phyloP scores from a whole-genome alignment of 352 stramenopile genomes.

The Phytophthora colocasiae region DNA sequence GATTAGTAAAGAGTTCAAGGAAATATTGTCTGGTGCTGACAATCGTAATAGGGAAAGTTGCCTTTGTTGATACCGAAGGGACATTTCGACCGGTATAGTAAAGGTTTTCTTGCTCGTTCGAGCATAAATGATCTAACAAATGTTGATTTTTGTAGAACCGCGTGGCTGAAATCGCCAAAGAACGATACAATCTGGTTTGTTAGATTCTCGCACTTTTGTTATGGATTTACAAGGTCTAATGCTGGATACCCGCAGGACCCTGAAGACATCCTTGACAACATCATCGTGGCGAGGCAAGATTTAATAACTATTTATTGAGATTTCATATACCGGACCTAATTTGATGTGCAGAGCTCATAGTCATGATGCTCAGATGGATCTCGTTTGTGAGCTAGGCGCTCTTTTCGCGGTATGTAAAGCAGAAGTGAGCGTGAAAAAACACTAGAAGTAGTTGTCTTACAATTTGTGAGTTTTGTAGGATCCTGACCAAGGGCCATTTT shows the following conservation, averaged over 20 bases:
- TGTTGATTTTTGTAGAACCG: slow-evolving; percentile 54
- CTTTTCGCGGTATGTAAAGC: slow-evolving; percentile 67
- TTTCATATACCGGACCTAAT: slow-evolving; percentile 1
- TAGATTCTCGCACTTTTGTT: background rate
- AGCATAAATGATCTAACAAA: slow-evolving; percentile 2
- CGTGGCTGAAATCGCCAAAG: slow-evolving; percentile 84
- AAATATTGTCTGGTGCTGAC: slow-evolving; percentile 4
- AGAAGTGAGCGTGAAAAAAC: background rate
- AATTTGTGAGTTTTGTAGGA: slow-evolving; percentile 42
- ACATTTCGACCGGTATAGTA: slow-evolving; percentile 88
- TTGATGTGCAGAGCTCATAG: slow-evolving; percentile 74
- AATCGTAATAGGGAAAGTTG: slow-evolving; percentile 70
- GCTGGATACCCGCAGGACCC: slow-evolving; percentile 49
- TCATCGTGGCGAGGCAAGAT: slow-evolving; percentile 87
- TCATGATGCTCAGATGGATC: slow-evolving; percentile 89
- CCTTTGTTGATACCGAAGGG: slow-evolving; percentile 92
- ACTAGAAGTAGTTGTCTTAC: slow-evolving; percentile 3
- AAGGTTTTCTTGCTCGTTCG: background rate
- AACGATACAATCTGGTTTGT: slow-evolving; percentile 76
- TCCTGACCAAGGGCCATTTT: slow-evolving; percentile 75
- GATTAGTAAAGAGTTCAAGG: background rate
- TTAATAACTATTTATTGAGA: background rate
- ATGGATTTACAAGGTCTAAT: background rate
- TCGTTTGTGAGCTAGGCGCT: slow-evolving; percentile 78
- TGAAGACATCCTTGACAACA: slow-evolving; percentile 94